phyloP scores from a whole-genome alignment of 2,329 filamentous ascomycete genomes.

The Hypoxylon sp. region DNA sequence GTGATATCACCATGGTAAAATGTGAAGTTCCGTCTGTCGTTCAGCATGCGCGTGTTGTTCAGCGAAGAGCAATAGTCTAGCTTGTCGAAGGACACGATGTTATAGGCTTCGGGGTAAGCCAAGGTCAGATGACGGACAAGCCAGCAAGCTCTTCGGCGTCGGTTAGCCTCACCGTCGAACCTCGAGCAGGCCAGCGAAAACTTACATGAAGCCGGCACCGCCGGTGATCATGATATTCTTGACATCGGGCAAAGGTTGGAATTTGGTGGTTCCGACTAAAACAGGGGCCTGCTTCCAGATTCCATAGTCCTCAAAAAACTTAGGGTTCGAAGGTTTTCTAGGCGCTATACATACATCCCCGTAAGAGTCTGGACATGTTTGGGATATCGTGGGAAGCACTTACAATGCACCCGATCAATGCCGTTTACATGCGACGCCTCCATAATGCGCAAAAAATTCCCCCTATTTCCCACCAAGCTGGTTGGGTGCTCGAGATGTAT shows the following conservation, averaged over 20 bases:
- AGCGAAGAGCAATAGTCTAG: constrained; percentile 82
- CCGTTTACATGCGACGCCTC: constrained; percentile 37
- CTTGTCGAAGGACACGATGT: constrained; percentile 84
- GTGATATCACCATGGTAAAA: constrained; percentile 85
- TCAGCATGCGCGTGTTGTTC: constrained; percentile 77
- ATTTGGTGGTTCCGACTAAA: constrained; percentile 73
- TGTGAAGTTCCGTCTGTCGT: constrained; percentile 73
- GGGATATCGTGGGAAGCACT: constrained; percentile 17
- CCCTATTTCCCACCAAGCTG: constrained; percentile 11
- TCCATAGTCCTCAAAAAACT: constrained; percentile 66
- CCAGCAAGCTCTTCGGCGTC: constrained; percentile 73
- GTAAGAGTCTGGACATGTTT: constrained; percentile 18
- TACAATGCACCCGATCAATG: constrained; percentile 41
- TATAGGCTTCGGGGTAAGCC: constrained; percentile 77
- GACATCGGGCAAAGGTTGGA: constrained; percentile 71
- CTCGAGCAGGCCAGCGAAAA: constrained; percentile 23
- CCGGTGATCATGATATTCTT: constrained; percentile 86
- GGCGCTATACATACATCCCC: constrained; percentile 27
- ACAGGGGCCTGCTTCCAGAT: constrained; percentile 77
- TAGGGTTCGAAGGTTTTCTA: constrained; percentile 39
- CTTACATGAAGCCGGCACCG: constrained; percentile 85
- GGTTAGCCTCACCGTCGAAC: constrained; percentile 32
- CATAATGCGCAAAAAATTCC: constrained; percentile 32
- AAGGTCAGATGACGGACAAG: constrained; percentile 79
- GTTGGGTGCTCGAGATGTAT: constrained; percentile 1